Base-by-base conservation (phyloP, 2,329 filamentous ascomycete species). In the Aspergillus transmontanensis region DNA sequence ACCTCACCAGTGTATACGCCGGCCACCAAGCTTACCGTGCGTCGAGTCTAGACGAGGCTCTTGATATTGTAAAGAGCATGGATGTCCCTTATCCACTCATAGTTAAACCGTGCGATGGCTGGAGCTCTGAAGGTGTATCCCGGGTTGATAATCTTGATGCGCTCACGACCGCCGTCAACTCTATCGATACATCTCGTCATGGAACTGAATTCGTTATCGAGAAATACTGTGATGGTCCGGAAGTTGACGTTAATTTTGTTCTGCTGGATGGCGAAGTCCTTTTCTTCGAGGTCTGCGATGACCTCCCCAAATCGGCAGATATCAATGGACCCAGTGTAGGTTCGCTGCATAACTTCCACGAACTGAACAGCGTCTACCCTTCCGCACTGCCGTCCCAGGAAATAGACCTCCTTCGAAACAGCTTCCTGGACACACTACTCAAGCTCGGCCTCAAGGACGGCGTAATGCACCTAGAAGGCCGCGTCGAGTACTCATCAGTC, bases 231-330 rank as follows among this genome's bases (percentile, higher is more conserved):
- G 60, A 66, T 26, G 65, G 68, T 10, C 60, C 66, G 0, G 67
- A 70, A 55, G 57, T 69, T 1, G 61, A 68, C n/a, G 54, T 53
- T 28, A 68, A 69, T 30, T 58, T 71, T 26, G 64, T 68, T 4
- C 53, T 69, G 3, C 45, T 39, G 6, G 59, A 71, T 12, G 62
- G 62, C 1, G 63, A 69, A 30, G 14, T 64, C 0, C 41, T 69
- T 7, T 66, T 66, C n/a, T 59, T 48, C 34, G 67, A 69, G 30
- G 21, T 65, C 4, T 62, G 36, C 3, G 66, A 69, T 28, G 59
- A 68, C 14, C 62, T 68, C 21, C 67, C 67, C 10, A 57, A 66
- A 36, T 19, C 32, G 11, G 64, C 50, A 0, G 62, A 66, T 28
- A 14, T 19, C 19, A 46, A 45, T 28, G 48, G 34, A 5, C 6